These are phyloP conservation scores for Colletotrichum sublineola DNA, from an alignment of 2,329 filamentous ascomycete species.

Conservation along the genomic window DNA sequence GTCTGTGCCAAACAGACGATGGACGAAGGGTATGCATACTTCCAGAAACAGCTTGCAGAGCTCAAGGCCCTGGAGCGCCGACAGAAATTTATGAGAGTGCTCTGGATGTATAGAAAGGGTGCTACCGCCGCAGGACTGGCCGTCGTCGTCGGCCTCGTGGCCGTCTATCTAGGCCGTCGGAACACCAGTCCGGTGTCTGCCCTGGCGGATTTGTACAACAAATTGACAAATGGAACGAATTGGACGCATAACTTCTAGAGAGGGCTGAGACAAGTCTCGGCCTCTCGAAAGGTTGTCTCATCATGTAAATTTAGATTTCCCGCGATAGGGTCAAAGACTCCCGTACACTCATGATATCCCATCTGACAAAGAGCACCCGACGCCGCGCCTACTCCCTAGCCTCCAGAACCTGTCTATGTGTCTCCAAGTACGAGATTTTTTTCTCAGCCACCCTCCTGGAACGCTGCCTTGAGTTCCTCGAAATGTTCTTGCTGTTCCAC, in stretches of 20 bases:
- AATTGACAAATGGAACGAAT: conserved; percentile 40
- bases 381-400: conserved; percentile 27
- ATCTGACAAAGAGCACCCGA: conserved; percentile 28
- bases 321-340: conserved; percentile 9
- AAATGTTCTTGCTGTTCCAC: conserved; percentile 83
- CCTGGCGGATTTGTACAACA: conserved; percentile 39
- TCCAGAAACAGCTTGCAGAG: conserved; percentile 79
- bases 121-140: conserved; percentile 73
- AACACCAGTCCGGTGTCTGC: conserved; percentile 49
- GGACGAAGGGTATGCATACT: conserved; percentile 75
- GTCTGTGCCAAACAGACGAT: conserved; percentile 68
- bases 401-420: neutral
- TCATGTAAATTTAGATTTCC: conserved; percentile 22
- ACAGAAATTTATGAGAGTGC: conserved; percentile 61
- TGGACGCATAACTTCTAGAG: conserved; percentile 41
- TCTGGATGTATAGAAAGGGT: conserved; percentile 77
- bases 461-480: conserved; percentile 72
- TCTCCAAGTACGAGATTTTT: neutral
- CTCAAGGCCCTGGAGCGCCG: conserved; percentile 75
- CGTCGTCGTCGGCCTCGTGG: conserved; percentile 75
- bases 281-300: neutral
- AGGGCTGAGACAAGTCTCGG: neutral
- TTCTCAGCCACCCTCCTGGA: conserved; percentile 63
- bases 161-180: conserved; percentile 73
- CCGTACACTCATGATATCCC: conserved; percentile 30